Evolutionary conservation across 495 filamentous ascomycete genomes (phyloP).

Genomic region (Pyrenopolyporus hunteri): DNA sequence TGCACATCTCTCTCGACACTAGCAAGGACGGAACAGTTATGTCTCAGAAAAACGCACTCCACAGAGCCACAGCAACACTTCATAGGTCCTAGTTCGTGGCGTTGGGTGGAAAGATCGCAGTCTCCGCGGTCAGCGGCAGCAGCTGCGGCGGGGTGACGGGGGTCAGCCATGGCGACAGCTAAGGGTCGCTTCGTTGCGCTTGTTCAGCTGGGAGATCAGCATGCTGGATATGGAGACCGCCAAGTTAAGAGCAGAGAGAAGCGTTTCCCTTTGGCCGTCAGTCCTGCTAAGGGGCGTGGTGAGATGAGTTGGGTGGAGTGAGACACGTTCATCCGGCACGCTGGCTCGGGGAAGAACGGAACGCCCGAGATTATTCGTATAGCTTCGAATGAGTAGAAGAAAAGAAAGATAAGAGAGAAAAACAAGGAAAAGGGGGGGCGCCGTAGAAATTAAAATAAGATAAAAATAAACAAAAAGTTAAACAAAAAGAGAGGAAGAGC

Average conservation of each 20-base stretch:
- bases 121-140: slow-evolving; percentile 24
- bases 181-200: slow-evolving; percentile 26
- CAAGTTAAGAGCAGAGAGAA: slow-evolving; percentile 12
- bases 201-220: slow-evolving; percentile 32
- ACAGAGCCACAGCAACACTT: slow-evolving; percentile 83
- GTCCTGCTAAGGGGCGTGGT: slow-evolving; percentile 8
- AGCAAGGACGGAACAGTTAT: slow-evolving; percentile 77
- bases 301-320: slow-evolving; percentile 10
- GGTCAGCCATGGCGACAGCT: slow-evolving; percentile 38
- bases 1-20: slow-evolving; percentile 85
- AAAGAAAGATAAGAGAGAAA: background rate
- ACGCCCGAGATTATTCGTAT: slow-evolving; percentile 14
- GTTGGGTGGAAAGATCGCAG: slow-evolving; percentile 15
- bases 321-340: slow-evolving; percentile 15
- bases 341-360: slow-evolving; percentile 10
- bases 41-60: slow-evolving; percentile 79
- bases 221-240: slow-evolving; percentile 33
- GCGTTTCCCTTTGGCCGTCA: slow-evolving; percentile 8
- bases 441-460: background rate
- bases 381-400: background rate
- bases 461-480: background rate
- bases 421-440: background rate
- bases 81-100: slow-evolving; percentile 32
- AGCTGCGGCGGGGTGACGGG: slow-evolving; percentile 19
- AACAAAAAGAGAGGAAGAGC: background rate